A percentile compares a stretch with the other conserved stretches of the same genome.
Conservation (phyloP, 192 early-diverging fungal genomes). For the Coemansia sp. region DNA sequence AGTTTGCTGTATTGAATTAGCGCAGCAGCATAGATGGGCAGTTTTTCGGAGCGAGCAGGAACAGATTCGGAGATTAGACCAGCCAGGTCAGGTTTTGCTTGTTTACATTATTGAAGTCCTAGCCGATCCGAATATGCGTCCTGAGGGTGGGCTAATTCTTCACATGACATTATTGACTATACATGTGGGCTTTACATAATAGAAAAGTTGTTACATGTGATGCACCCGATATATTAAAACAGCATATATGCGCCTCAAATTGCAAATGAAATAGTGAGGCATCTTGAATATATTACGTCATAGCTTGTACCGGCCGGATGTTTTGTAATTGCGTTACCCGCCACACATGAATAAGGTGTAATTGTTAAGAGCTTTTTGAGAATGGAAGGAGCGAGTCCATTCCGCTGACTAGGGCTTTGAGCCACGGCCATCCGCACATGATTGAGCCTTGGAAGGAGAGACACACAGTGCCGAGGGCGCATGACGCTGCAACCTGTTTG, state of each 20-base stretch:
- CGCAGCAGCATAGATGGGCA: background rate
- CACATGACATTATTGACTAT: no score
- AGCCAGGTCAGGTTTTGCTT: no score
- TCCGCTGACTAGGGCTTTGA: background rate
- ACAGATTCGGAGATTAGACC: background rate
- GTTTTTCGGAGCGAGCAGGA: background rate
- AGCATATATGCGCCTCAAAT: constrained; percentile 4
- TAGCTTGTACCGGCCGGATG: no score
- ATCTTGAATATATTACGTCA: background rate
- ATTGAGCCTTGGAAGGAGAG: constrained; percentile 4
- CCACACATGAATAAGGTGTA: background rate
- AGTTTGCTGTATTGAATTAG: background rate
- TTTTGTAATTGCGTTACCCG: background rate
- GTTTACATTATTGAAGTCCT: no score
- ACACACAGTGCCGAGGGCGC: constrained; percentile 1
- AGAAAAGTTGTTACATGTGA: background rate
- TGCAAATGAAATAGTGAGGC: background rate
- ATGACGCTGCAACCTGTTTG: background rate
- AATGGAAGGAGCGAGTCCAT: constrained; percentile 1
- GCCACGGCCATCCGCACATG: constrained; percentile 5
- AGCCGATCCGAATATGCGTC: no score
- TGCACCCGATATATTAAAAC: background rate
- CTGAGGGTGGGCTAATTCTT: no score
- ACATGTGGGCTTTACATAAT: no score
- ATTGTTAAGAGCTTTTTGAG: background rate